Evolutionary conservation across 2,329 filamentous ascomycete species (phyloP).

Genomic region (Cladosporium sphaerospermum): DNA sequence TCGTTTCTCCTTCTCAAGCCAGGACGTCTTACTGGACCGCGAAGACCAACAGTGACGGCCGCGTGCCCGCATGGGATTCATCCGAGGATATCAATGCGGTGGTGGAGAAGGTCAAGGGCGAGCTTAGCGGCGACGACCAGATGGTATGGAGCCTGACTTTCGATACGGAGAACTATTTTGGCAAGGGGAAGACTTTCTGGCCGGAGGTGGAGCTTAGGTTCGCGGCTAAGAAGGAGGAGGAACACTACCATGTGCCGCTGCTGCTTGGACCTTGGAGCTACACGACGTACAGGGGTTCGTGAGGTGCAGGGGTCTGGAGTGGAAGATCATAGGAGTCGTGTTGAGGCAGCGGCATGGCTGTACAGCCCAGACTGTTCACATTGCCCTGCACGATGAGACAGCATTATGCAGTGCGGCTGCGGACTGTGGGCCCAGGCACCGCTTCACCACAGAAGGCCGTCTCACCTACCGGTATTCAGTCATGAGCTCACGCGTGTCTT

Average conservation of each 20-base stretch:
- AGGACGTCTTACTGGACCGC: conserved; percentile 51
- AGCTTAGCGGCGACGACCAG: conserved; percentile 31
- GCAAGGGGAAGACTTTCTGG: conserved; percentile 51
- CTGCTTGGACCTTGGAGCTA: conserved; percentile 73
- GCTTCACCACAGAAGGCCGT: no score
- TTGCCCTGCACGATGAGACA: no score
- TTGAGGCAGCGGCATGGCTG: no score
- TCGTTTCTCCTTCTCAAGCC: conserved; percentile 31
- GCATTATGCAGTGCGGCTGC: no score
- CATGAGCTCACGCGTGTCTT: no score
- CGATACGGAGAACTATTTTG: conserved; percentile 67
- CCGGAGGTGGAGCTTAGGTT: conserved; percentile 53
- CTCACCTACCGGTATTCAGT: no score
- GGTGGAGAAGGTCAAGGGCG: conserved; percentile 30
- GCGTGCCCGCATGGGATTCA: conserved; percentile 63
- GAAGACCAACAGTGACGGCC: conserved; percentile 70
- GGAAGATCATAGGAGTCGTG: conserved; percentile 13
- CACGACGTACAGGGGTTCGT: conserved; percentile 75
- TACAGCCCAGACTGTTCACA: no score
- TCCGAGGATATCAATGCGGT: conserved; percentile 31
- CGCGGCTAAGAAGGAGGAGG: conserved; percentile 38
- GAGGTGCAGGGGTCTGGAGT: no score
- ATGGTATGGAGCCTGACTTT: conserved; percentile 65
- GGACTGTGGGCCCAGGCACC: no score
- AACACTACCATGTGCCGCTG: conserved; percentile 75